Percentiles rank a stretch among this genome's conserved stretches.
Conservation (phyloP, 1,284 basidiomycete species). For the Cryptococcus sp. region DNA sequence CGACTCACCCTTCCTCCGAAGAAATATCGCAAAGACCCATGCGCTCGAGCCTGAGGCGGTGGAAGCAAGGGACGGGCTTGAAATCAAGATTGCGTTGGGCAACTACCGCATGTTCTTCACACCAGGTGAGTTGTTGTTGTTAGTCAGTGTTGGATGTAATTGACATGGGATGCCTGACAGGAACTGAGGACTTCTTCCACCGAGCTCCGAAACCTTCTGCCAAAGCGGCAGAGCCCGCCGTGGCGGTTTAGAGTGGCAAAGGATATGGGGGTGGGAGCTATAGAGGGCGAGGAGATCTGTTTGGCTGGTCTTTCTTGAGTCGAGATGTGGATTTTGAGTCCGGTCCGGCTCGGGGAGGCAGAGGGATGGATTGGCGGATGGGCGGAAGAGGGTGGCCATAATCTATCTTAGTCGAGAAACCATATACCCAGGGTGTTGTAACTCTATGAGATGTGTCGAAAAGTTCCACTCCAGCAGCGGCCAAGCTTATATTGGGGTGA, state of each 20-base stretch:
- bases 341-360: too few relatives aligned
- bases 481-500: neutral
- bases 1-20: slow-evolving; percentile 68
- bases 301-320: too few relatives aligned
- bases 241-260: neutral
- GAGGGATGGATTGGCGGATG: neutral
- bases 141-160: neutral
- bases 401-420: neutral
- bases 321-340: too few relatives aligned
- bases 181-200: slow-evolving; percentile 47
- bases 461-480: too few relatives aligned
- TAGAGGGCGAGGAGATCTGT: too few relatives aligned
- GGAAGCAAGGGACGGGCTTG: slow-evolving; percentile 52
- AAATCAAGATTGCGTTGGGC: slow-evolving; percentile 62
- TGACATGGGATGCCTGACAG: slow-evolving; percentile 7
- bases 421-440: slow-evolving; percentile 1
- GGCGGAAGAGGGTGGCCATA: neutral
- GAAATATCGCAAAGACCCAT: slow-evolving; percentile 10
- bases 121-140: slow-evolving; percentile 45
- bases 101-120: slow-evolving; percentile 74
- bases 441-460: neutral
- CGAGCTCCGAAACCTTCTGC: slow-evolving; percentile 5
- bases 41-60: slow-evolving; percentile 18
- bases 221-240: slow-evolving; percentile 2
- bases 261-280: too few relatives aligned